Evolutionary conservation across 1,284 basidiomycete species (phyloP).

Genomic region (Ganoderma multipileum): DNA sequence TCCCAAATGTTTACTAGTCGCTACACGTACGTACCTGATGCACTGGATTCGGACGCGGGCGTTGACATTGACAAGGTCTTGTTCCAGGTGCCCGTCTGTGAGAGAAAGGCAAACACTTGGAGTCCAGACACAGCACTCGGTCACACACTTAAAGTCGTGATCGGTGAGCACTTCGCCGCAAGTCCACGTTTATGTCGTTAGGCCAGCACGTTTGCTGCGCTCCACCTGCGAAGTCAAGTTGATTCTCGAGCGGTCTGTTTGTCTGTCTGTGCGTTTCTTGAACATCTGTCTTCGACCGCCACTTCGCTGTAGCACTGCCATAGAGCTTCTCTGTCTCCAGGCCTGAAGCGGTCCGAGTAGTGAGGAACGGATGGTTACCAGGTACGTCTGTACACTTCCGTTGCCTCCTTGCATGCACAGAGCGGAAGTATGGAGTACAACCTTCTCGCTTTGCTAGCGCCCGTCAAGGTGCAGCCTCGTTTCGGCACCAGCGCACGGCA

Average conservation of each 20-base stretch:
- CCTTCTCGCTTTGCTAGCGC: background rate
- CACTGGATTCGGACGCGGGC: background rate
- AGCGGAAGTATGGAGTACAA: background rate
- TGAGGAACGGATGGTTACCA: background rate
- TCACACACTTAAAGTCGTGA: background rate
- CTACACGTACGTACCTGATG: conserved; percentile 3
- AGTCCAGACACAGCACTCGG: background rate
- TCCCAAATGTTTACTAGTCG: background rate
- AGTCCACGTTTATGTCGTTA: background rate
- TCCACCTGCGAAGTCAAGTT: background rate
- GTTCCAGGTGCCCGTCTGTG: background rate
- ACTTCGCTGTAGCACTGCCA: conserved; percentile 3
- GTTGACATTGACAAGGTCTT: background rate
- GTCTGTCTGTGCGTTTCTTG: background rate
- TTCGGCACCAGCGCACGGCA: background rate
- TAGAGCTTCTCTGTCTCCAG: conserved; percentile 3
- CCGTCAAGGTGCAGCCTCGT: conserved; percentile 1
- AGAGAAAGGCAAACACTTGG: background rate
- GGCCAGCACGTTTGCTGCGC: conserved; percentile 3
- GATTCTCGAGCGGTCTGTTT: conserved; percentile 1
- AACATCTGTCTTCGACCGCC: background rate
- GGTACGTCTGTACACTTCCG: background rate
- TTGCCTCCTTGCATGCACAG: background rate
- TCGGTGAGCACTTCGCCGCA: background rate
- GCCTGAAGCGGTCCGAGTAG: conserved; percentile 3